phyloP scores from a whole-genome alignment of 2,329 filamentous ascomycete species.

The Cladosporium sp. region DNA sequence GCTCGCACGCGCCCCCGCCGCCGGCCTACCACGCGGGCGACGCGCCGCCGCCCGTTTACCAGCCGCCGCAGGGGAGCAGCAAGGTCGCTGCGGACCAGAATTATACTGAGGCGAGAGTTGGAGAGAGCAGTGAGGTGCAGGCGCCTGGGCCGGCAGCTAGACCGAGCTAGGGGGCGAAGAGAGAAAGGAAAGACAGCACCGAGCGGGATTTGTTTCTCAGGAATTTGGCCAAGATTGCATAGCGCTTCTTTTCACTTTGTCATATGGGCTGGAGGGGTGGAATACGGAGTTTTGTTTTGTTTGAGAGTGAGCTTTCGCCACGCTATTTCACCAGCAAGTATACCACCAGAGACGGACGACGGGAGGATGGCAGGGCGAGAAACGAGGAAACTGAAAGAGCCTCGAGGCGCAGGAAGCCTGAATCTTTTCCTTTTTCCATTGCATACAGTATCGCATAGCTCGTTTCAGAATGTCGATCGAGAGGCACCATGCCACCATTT shows the following conservation, averaged over 20 bases:
- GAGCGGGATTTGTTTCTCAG: not conserved
- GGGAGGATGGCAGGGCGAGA: too few species aligned
- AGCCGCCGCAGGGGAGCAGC: constrained; percentile 29
- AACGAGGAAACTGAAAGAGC: too few species aligned
- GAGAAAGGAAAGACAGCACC: not conserved
- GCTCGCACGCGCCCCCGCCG: constrained; percentile 21
- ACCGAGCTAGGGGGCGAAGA: not conserved
- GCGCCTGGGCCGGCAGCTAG: constrained; percentile 12
- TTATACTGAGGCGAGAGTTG: constrained; percentile 14
- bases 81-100: constrained; percentile 32
- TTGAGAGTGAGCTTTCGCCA: not conserved
- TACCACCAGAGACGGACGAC: too few species aligned
- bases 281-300: not conserved
- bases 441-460: too few species aligned
- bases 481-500: too few species aligned
- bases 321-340: not conserved
- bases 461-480: too few species aligned
- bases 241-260: not conserved
- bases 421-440: too few species aligned
- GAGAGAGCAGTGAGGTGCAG: constrained; percentile 16
- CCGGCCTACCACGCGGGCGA: constrained; percentile 30
- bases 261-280: not conserved
- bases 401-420: too few species aligned
- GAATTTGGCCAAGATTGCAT: not conserved
- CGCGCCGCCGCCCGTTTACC: constrained; percentile 30